Conservation (phyloP, 192 early-diverging fungal species). For the Mortierella hygrophila region DNA sequence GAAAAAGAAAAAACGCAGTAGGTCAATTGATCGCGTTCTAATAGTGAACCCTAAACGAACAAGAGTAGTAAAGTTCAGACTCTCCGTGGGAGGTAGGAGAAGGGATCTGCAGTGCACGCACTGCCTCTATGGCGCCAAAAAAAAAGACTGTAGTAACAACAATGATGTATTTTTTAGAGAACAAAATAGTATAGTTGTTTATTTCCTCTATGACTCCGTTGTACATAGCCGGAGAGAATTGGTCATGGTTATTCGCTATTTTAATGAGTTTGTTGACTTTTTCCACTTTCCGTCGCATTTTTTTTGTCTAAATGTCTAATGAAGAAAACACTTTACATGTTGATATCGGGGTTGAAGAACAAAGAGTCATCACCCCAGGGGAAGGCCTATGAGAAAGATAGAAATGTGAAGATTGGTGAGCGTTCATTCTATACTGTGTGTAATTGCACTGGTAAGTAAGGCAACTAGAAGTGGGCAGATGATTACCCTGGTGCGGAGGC, state of each 20-base stretch:
- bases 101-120: background rate
- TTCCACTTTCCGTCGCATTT: background rate
- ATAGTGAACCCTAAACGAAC: background rate
- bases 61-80: background rate
- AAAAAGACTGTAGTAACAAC: background rate
- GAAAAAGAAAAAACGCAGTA: no score
- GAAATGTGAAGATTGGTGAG: background rate
- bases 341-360: constrained; percentile 54
- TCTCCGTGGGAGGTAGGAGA: background rate
- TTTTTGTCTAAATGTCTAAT: constrained; percentile 16
- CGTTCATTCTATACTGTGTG: background rate
- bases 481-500: constrained; percentile 55
- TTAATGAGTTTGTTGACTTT: background rate
- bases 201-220: constrained; percentile 18
- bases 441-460: background rate
- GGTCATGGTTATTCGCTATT: constrained; percentile 9
- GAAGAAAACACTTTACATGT: constrained; percentile 36
- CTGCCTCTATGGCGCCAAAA: background rate
- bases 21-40: background rate
- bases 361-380: constrained; percentile 57
- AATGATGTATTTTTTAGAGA: background rate
- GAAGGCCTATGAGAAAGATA: constrained; percentile 42
- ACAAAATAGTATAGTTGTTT: constrained; percentile 7
- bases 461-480: background rate
- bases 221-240: constrained; percentile 10